Percentiles rank a stretch among this genome's conserved stretches.
phyloP scores from a whole-genome alignment of 441 rosid species.

The Adansonia gregorii region DNA sequence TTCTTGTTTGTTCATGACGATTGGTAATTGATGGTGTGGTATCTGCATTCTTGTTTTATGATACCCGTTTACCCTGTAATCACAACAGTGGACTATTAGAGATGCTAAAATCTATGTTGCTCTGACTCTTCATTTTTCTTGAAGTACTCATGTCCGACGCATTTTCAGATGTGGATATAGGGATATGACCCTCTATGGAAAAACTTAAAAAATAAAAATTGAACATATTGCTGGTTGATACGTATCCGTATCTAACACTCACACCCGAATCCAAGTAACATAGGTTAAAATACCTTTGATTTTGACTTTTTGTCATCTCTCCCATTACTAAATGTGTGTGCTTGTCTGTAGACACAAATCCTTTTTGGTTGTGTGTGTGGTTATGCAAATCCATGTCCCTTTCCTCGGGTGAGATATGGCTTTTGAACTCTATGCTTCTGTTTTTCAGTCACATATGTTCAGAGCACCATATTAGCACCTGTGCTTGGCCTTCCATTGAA shows the following conservation, averaged over 20 bases:
- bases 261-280: too few relatives aligned
- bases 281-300: background rate
- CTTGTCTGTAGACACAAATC: background rate
- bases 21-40: background rate
- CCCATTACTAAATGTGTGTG: background rate
- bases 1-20: background rate
- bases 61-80: background rate
- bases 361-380: background rate
- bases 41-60: constrained; percentile 11
- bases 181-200: too few relatives aligned
- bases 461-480: constrained; percentile 55
- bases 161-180: too few relatives aligned
- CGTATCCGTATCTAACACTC: too few relatives aligned
- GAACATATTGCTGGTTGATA: too few relatives aligned
- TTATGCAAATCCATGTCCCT: background rate
- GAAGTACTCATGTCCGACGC: too few relatives aligned
- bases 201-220: too few relatives aligned
- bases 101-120: background rate
- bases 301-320: background rate
- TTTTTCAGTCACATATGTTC: constrained; percentile 54
- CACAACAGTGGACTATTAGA: background rate
- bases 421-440: constrained; percentile 25
- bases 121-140: too few relatives aligned
- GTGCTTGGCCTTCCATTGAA: constrained; percentile 55
- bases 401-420: constrained; percentile 11